Evolutionary conservation across 208 protist genomes (phyloP).

Genomic region (Wallacemonas sp.): DNA sequence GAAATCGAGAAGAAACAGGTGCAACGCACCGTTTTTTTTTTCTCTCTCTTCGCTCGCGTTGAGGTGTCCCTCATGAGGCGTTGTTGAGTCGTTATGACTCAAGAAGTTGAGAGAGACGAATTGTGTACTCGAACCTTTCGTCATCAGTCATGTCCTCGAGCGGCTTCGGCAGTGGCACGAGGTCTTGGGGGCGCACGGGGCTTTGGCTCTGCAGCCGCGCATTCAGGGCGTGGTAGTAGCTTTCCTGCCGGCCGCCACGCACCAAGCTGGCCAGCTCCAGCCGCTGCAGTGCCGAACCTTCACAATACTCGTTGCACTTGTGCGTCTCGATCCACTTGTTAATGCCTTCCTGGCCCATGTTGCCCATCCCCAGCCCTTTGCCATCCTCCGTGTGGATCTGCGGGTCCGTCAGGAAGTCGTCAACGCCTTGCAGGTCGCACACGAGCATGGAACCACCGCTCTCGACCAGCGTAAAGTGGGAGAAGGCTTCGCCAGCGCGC

Average conservation of each 20-base stretch:
- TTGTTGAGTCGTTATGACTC: too few species aligned
- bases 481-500: slow-evolving; percentile 57
- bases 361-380: slow-evolving; percentile 50
- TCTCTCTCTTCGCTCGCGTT: background rate
- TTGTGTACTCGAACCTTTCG: slow-evolving; percentile 22
- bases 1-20: background rate
- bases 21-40: background rate
- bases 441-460: slow-evolving; percentile 36
- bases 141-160: slow-evolving; percentile 37
- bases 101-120: slow-evolving; percentile 13
- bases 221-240: slow-evolving; percentile 16
- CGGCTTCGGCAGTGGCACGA: slow-evolving; percentile 18
- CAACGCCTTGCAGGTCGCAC: slow-evolving; percentile 58
- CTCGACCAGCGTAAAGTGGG: slow-evolving; percentile 50
- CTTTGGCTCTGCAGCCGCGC: slow-evolving; percentile 14
- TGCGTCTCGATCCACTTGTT: slow-evolving; percentile 33
- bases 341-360: slow-evolving; percentile 49
- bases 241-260: background rate
- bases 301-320: slow-evolving; percentile 23
- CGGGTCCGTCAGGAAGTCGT: slow-evolving; percentile 52
- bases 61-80: background rate
- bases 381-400: slow-evolving; percentile 56
- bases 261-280: background rate
- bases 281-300: background rate
- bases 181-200: slow-evolving; percentile 19